Evolutionary conservation across 2,329 filamentous ascomycete genomes (phyloP).

Genomic region (Ceratocystis cacaofunesta): DNA sequence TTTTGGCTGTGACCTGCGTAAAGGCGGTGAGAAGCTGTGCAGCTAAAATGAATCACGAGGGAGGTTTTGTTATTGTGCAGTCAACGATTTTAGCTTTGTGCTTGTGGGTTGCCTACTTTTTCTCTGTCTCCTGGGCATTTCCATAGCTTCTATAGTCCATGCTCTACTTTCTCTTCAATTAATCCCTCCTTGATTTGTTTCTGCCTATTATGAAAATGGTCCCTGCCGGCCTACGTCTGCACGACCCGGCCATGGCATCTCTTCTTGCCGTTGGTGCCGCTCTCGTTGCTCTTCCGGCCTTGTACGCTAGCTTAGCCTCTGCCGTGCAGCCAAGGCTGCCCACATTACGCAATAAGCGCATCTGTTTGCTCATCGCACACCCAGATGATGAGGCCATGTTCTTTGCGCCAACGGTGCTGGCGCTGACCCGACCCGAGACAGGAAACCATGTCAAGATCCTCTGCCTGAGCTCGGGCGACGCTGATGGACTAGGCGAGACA

Average conservation of each 20-base stretch:
- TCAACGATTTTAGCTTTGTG: not conserved
- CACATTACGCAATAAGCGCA: slow-evolving; percentile 62
- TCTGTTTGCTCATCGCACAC: slow-evolving; percentile 87
- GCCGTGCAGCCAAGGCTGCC: slow-evolving; percentile 43
- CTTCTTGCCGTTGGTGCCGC: slow-evolving; percentile 23
- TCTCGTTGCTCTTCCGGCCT: slow-evolving; percentile 31
- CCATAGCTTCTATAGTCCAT: not conserved
- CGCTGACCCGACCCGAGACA: slow-evolving; percentile 62
- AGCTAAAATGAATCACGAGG: not conserved
- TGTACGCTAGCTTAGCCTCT: slow-evolving; percentile 39
- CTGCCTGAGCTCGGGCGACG: slow-evolving; percentile 78
- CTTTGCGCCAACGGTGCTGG: slow-evolving; percentile 76
- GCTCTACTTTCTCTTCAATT: not conserved
- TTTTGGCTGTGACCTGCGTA: not conserved
- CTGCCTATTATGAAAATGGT: slow-evolving; percentile 12
- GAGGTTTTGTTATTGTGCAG: not conserved
- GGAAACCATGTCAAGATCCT: slow-evolving; percentile 90
- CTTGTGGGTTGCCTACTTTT: not conserved
- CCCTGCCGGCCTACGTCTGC: slow-evolving; percentile 7
- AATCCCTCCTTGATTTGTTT: not conserved
- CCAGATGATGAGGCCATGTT: slow-evolving; percentile 99
- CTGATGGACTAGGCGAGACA: slow-evolving; percentile 71
- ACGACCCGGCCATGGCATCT: slow-evolving; percentile 7
- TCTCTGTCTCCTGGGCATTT: not conserved
- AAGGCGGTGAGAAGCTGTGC: not conserved